These are phyloP conservation scores for Daldinia loculata DNA, from an alignment of 495 filamentous ascomycete genomes.

Conservation along the genomic window DNA sequence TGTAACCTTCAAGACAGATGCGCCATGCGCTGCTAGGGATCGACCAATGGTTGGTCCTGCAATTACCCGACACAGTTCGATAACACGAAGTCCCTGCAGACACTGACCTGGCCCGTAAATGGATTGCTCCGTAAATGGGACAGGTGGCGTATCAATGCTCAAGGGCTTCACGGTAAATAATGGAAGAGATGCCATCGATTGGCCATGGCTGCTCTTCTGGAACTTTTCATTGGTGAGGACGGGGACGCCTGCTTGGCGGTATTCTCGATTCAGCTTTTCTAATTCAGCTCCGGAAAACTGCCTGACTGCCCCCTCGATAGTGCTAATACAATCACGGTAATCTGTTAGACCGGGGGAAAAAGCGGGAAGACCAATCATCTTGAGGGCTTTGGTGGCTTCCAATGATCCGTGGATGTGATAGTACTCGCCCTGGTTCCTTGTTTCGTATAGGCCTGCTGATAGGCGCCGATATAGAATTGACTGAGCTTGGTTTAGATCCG, in stretches of 20 bases:
- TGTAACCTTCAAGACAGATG: constrained; percentile 75
- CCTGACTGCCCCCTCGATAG: constrained; percentile 71
- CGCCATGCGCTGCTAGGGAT: constrained; percentile 72
- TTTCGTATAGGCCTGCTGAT: constrained; percentile 79
- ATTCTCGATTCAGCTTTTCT: constrained; percentile 68
- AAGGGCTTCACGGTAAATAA: constrained; percentile 64
- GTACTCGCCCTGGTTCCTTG: constrained; percentile 68
- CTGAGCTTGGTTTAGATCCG: constrained; percentile 74
- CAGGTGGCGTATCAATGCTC: constrained; percentile 58
- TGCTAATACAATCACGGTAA: constrained; percentile 70
- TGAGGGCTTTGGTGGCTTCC: constrained; percentile 71
- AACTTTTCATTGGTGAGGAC: constrained; percentile 73
- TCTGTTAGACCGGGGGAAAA: constrained; percentile 69
- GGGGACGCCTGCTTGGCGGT: constrained; percentile 71
- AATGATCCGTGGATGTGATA: constrained; percentile 84
- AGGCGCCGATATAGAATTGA: constrained; percentile 75
- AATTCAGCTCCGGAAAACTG: constrained; percentile 69
- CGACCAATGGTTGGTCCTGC: constrained; percentile 71
- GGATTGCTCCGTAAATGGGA: constrained; percentile 56
- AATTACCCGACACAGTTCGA: constrained; percentile 74
- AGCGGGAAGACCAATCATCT: constrained; percentile 75
- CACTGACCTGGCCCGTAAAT: constrained; percentile 59
- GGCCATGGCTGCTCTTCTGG: constrained; percentile 65
- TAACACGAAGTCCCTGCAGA: constrained; percentile 64
- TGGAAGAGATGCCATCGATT: constrained; percentile 53